These are phyloP conservation scores for Iberis pinnata DNA, from an alignment of 345 rosid species.

Conservation along the genomic window DNA sequence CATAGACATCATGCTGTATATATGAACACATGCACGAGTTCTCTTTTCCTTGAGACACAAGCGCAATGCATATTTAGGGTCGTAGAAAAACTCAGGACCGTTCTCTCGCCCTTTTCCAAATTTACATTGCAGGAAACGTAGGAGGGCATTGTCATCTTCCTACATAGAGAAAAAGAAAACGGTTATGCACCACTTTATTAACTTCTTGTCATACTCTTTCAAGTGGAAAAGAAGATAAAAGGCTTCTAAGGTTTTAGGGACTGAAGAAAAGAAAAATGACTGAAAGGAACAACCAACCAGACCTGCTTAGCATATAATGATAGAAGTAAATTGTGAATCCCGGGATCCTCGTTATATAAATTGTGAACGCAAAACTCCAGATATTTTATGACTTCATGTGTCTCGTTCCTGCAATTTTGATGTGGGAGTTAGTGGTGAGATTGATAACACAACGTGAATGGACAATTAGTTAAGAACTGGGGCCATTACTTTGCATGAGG, in stretches of 20 bases:
- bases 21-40: slow-evolving; percentile 94
- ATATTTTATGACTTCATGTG: slow-evolving; percentile 95
- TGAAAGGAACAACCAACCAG: slow-evolving; percentile 17
- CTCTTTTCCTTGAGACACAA: slow-evolving; percentile 94
- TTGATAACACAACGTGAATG: slow-evolving; percentile 7
- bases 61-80: slow-evolving; percentile 95
- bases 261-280: slow-evolving; percentile 1
- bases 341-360: slow-evolving; percentile 94
- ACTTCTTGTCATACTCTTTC: neutral
- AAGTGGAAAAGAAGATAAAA: slow-evolving; percentile 10
- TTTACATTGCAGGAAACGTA: slow-evolving; percentile 93
- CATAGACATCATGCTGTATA: slow-evolving; percentile 99
- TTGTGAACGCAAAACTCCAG: slow-evolving; percentile 86
- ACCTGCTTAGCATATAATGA: slow-evolving; percentile 98
- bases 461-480: neutral
- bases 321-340: slow-evolving; percentile 89
- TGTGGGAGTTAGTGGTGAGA: slow-evolving; percentile 2
- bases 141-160: slow-evolving; percentile 94
- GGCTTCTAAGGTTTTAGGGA: neutral
- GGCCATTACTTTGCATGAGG: slow-evolving; percentile 91
- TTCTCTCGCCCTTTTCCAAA: slow-evolving; percentile 87
- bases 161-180: slow-evolving; percentile 28
- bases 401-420: slow-evolving; percentile 77
- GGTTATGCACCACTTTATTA: neutral
- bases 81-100: slow-evolving; percentile 92